Evolutionary conservation across 495 filamentous ascomycete species (phyloP).

Genomic region (Evernia prunastri): DNA sequence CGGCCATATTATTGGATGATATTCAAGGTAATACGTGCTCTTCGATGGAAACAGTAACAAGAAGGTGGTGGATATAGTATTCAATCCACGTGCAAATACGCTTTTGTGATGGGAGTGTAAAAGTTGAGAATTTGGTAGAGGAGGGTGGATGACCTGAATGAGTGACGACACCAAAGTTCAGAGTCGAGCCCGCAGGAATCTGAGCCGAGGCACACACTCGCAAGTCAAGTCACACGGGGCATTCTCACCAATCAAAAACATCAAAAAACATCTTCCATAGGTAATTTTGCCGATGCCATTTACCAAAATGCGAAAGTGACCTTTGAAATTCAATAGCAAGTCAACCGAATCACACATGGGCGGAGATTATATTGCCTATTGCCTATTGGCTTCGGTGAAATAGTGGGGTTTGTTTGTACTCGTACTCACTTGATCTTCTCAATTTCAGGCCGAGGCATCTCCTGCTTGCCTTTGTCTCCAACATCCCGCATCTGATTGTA

Average conservation of each 20-base stretch:
- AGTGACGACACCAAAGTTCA: constrained; percentile 6
- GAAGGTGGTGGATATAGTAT: not conserved
- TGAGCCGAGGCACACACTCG: not conserved
- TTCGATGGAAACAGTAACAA: not conserved
- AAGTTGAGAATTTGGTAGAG: not conserved
- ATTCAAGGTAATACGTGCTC: not conserved
- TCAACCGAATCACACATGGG: not conserved
- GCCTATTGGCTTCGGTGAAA: not conserved
- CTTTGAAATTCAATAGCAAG: not conserved
- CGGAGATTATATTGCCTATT: not conserved
- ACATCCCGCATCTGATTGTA: not conserved
- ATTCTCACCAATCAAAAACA: constrained; percentile 7
- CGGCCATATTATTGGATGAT: constrained; percentile 4
- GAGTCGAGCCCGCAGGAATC: not conserved
- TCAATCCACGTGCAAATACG: not conserved
- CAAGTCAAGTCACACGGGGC: constrained; percentile 11
- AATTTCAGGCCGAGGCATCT: constrained; percentile 15
- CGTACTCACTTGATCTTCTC: no score
- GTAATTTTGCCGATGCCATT: no score
- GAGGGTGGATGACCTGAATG: constrained; percentile 4
- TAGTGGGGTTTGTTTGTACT: not conserved
- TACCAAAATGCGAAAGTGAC: not conserved
- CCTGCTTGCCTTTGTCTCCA: not conserved
- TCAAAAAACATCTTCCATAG: no score
- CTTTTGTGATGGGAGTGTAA: no score